phyloP scores from a whole-genome alignment of 2,329 filamentous ascomycete species.

The Trichoderma breve region DNA sequence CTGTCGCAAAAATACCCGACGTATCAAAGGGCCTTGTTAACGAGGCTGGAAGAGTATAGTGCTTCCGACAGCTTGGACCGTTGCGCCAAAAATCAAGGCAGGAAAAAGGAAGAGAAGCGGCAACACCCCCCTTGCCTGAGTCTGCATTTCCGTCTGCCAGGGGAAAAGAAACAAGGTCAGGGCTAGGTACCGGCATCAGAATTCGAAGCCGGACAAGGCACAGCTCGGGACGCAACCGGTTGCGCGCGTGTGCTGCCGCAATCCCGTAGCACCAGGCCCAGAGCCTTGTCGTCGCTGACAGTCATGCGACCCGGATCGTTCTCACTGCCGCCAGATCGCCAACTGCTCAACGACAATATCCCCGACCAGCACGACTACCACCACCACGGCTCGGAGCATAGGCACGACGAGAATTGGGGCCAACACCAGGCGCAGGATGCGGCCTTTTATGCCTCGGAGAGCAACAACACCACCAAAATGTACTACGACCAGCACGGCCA shows the following conservation, averaged over 20 bases:
- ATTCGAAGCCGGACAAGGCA: slow-evolving; percentile 7
- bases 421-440: slow-evolving; percentile 18
- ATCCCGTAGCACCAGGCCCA: neutral
- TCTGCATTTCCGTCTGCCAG: neutral
- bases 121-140: neutral
- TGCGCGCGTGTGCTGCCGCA: slow-evolving; percentile 10
- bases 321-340: slow-evolving; percentile 15
- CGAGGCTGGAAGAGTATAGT: neutral
- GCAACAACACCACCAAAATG: neutral
- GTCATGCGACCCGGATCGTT: slow-evolving; percentile 24
- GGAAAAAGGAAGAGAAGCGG: neutral
- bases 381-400: neutral
- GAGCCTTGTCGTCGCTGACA: slow-evolving; percentile 16
- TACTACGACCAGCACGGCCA: neutral
- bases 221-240: neutral
- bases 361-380: neutral
- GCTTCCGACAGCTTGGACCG: neutral
- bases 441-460: slow-evolving; percentile 5
- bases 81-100: neutral
- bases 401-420: neutral
- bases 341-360: neutral
- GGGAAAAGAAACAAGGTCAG: neutral
- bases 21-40: slow-evolving; percentile 6
- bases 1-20: neutral
- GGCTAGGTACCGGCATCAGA: neutral